Base-by-base conservation (phyloP, 805 yeast species). In the Spathaspora arborariae region DNA sequence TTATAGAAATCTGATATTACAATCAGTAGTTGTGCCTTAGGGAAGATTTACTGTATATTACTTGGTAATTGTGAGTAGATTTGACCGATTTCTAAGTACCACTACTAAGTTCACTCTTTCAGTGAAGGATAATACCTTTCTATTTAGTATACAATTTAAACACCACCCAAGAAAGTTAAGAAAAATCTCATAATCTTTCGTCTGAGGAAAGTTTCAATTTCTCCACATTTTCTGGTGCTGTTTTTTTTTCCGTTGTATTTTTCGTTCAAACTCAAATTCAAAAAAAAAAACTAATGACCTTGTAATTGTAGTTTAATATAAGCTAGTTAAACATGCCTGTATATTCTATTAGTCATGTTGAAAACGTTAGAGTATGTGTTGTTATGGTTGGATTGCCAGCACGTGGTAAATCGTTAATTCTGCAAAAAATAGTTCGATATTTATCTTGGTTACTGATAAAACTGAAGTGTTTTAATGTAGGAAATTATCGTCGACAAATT, bases 341-440 rank as follows among this genome's bases (percentile, higher is more conserved):
- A 10, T 77, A 78, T 56, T 70, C 80, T 10, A 71, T 79, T 33
- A 74, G 81, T 20, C 82, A 79, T 51, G 84, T 82, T 30, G 88
- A 82, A 56, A 84, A 85, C 59, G 76, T 85, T 44, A 39, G 90
- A 52, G 82, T 88, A 22, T 88, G 96, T 70, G 96, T 88, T 36
- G 84, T 88, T 16, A 86, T 88, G 87, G 94, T 87, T 34, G 96
- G 96, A 1, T 68, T 86, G 35, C 95, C 95, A 10, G 92, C 94
- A 11, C 78, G 98, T 47, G 99, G 99, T 2, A 94, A 94, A 65
- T 86, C 96, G 2, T 83, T 90, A 64, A 92, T 94, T 51, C 90
- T 98, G 2, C 96, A 90, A 62, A 94, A 92, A 63, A 85, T 94
- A 45, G 96, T 92, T 26, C 78, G 98, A 41, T 94, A 92, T 60